Evolutionary conservation across 2,329 filamentous ascomycete genomes (phyloP).

Genomic region (Arthrocladium fulminans): DNA sequence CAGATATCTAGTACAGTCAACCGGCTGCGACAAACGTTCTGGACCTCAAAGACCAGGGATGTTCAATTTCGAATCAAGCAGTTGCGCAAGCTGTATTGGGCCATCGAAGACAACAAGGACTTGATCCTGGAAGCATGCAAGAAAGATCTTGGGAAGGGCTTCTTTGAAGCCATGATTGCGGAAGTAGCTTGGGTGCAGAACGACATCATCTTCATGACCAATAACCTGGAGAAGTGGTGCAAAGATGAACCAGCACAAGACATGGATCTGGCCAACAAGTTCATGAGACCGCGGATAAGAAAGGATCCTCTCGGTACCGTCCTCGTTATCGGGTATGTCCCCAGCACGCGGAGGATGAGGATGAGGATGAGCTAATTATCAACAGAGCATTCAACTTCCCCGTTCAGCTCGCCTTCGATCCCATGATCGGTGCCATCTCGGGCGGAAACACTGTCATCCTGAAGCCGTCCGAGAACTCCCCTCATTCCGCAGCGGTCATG

Average conservation of each 20-base stretch:
- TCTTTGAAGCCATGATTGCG: slow-evolving; percentile 61
- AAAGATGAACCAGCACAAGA: slow-evolving; percentile 70
- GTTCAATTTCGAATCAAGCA: slow-evolving; percentile 74
- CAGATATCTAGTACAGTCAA: slow-evolving; percentile 55
- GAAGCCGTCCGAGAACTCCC: slow-evolving; percentile 81
- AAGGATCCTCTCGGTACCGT: slow-evolving; percentile 82
- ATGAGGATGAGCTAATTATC: not conserved
- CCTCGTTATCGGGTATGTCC: slow-evolving; percentile 65
- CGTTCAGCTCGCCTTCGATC: slow-evolving; percentile 66
- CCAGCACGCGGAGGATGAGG: not conserved
- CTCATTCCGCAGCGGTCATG: slow-evolving; percentile 66
- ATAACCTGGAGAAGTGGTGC: slow-evolving; percentile 71
- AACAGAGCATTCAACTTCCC: slow-evolving; percentile 85
- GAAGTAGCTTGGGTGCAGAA: slow-evolving; percentile 73
- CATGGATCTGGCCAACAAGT: slow-evolving; percentile 57
- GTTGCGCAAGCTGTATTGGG: slow-evolving; percentile 94
- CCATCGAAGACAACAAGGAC: slow-evolving; percentile 64
- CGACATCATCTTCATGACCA: slow-evolving; percentile 69
- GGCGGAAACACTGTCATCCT: slow-evolving; percentile 83
- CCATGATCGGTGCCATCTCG: slow-evolving; percentile 79
- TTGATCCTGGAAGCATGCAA: slow-evolving; percentile 66
- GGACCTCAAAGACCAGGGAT: slow-evolving; percentile 70
- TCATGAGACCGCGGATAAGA: slow-evolving; percentile 65
- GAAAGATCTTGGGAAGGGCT: slow-evolving; percentile 68
- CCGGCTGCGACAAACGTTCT: slow-evolving; percentile 59